A percentile compares a stretch with the other conserved stretches of the same genome.
Evolutionary conservation across 805 yeast genomes (phyloP).

Genomic region (Lachancea waltii): DNA sequence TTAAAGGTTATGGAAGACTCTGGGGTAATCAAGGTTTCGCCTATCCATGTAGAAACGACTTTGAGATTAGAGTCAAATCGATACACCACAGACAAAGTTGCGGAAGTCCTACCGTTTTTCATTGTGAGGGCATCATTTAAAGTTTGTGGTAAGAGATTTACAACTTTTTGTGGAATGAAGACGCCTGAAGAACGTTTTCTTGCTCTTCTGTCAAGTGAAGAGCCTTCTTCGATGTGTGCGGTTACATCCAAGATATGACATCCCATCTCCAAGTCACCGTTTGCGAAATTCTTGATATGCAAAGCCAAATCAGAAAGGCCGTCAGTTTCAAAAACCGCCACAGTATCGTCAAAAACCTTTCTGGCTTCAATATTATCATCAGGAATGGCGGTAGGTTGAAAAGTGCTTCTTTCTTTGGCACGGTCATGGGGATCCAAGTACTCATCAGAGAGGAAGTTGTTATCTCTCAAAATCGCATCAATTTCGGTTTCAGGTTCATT

Average conservation of each 20-base stretch:
- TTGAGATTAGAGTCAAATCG: slow-evolving; percentile 71
- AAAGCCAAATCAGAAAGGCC: slow-evolving; percentile 65
- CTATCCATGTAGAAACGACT: slow-evolving; percentile 69
- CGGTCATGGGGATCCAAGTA: slow-evolving; percentile 45
- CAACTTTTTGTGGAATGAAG: slow-evolving; percentile 69
- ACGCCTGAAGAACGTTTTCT: slow-evolving; percentile 88
- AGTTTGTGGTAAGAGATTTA: slow-evolving; percentile 59
- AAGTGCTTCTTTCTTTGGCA: slow-evolving; percentile 22
- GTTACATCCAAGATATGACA: slow-evolving; percentile 82
- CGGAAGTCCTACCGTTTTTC: slow-evolving; percentile 49
- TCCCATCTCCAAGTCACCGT: slow-evolving; percentile 64
- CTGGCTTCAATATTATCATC: slow-evolving; percentile 18
- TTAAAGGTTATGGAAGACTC: slow-evolving; percentile 29
- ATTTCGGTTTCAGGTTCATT: slow-evolving; percentile 74
- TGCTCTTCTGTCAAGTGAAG: slow-evolving; percentile 78
- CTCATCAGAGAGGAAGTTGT: slow-evolving; percentile 76
- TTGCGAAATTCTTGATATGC: slow-evolving; percentile 60
- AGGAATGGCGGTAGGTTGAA: slow-evolving; percentile 22
- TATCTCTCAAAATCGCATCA: slow-evolving; percentile 83
- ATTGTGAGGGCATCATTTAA: slow-evolving; percentile 58
- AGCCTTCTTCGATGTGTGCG: slow-evolving; percentile 62
- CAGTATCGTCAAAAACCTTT: slow-evolving; percentile 23
- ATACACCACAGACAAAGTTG: slow-evolving; percentile 73
- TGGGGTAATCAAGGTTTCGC: slow-evolving; percentile 65
- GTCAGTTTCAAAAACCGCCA: slow-evolving; percentile 31